Percentiles rank a stretch among this genome's conserved stretches.
These are phyloP conservation scores for Ceratobasidium theobromae DNA, from an alignment of 1,284 basidiomycete genomes.

Conservation along the genomic window DNA sequence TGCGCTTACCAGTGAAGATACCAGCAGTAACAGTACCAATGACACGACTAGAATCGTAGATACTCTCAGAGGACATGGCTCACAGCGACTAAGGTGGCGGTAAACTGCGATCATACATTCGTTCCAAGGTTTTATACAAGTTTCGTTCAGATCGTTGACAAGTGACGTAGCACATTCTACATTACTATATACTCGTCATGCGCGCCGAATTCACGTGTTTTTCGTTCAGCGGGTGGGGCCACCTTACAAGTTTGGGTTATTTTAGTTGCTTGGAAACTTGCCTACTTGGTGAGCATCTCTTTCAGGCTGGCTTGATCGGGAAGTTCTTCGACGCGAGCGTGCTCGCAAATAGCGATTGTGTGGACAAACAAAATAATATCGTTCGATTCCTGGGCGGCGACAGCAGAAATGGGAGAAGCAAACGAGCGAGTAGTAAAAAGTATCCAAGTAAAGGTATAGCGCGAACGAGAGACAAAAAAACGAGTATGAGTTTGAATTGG, in stretches of 20 bases:
- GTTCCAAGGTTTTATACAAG: too few relatives aligned
- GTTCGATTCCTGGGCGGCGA: conserved; percentile 13
- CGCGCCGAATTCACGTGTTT: background rate
- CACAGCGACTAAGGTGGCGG: too few relatives aligned
- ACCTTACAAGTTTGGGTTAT: too few relatives aligned
- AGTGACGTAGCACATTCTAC: background rate
- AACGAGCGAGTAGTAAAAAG: conserved; percentile 26
- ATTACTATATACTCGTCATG: conserved; percentile 4
- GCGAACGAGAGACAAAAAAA: conserved; percentile 19
- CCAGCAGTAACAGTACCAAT: conserved; percentile 16
- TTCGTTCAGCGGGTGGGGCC: too few relatives aligned
- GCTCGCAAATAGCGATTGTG: background rate
- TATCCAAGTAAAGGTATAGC: conserved; percentile 29
- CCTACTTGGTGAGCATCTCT: background rate
- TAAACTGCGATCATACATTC: too few relatives aligned
- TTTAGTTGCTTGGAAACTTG: background rate
- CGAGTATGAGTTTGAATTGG: background rate
- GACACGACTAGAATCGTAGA: conserved; percentile 20
- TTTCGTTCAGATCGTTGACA: too few relatives aligned
- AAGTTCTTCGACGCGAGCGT: background rate
- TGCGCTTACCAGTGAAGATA: conserved; percentile 17
- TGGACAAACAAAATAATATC: background rate
- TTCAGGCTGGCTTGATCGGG: background rate
- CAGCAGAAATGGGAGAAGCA: background rate
- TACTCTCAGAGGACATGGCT: background rate